phyloP scores from a whole-genome alignment of 768 basidiomycete genomes.

The Sarcomyxa edulis region DNA sequence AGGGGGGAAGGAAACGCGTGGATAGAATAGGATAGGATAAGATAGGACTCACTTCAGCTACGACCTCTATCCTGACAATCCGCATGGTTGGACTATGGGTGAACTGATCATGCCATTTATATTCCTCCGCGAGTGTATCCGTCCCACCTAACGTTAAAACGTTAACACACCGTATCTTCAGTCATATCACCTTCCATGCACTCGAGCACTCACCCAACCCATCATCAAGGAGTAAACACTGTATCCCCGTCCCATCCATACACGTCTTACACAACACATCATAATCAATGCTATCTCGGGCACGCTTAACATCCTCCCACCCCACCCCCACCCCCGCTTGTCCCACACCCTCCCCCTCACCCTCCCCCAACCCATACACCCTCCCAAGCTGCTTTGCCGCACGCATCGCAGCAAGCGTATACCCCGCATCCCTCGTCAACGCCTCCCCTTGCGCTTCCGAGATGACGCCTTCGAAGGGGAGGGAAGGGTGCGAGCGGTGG shows the following conservation, averaged over 20 bases:
- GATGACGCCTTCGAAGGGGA: slow-evolving; percentile 60
- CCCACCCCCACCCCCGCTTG: slow-evolving; percentile 24
- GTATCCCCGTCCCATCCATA: slow-evolving; percentile 53
- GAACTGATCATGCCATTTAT: slow-evolving; percentile 60
- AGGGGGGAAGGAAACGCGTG: too few species aligned
- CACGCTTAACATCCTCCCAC: slow-evolving; percentile 58
- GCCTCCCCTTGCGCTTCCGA: slow-evolving; percentile 59
- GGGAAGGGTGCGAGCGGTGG: slow-evolving; percentile 28
- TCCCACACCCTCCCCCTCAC: too few species aligned
- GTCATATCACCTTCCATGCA: too few species aligned
- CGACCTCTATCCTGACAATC: slow-evolving; percentile 63
- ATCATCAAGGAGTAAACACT: slow-evolving; percentile 70
- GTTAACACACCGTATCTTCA: too few species aligned
- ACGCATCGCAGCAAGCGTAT: slow-evolving; percentile 55
- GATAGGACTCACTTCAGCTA: slow-evolving; percentile 62
- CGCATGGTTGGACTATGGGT: slow-evolving; percentile 47
- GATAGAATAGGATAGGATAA: too few species aligned
- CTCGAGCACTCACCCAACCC: too few species aligned
- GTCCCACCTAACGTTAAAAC: too few species aligned
- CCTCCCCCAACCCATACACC: slow-evolving; percentile 38
- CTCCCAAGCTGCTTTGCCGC: slow-evolving; percentile 50
- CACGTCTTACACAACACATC: slow-evolving; percentile 49
- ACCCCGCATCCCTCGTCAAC: slow-evolving; percentile 42
- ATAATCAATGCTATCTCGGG: slow-evolving; percentile 42
- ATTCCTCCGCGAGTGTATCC: slow-evolving; percentile 40